Conservation (phyloP, 179 eudicot species). For the Drosera spatulata region DNA sequence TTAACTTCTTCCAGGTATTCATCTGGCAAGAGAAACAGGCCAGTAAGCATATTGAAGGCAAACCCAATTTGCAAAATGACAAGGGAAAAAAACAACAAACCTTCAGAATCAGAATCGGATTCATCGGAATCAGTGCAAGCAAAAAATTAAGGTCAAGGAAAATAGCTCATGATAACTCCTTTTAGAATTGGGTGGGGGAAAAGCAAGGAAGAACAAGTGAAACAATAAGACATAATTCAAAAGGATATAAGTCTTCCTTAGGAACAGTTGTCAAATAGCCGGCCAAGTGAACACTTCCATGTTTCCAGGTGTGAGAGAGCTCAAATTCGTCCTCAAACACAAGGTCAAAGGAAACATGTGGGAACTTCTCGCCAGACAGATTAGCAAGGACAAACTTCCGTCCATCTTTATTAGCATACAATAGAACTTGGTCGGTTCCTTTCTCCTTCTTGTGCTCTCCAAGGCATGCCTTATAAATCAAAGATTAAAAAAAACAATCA, state of each 20-base stretch:
- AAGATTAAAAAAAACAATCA: neutral
- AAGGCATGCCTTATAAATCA: constrained; percentile 44
- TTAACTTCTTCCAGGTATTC: too few relatives aligned
- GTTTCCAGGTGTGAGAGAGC: constrained; percentile 53
- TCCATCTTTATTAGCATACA: constrained; percentile 36
- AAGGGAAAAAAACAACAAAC: too few relatives aligned
- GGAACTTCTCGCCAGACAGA: constrained; percentile 44
- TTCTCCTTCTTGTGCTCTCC: constrained; percentile 49
- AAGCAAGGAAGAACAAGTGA: neutral
- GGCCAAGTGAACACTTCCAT: constrained; percentile 55
- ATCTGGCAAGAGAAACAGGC: too few relatives aligned
- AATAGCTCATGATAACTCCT: too few relatives aligned
- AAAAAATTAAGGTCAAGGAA: too few relatives aligned
- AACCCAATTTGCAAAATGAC: too few relatives aligned
- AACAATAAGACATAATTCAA: neutral
- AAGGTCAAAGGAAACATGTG: constrained; percentile 57
- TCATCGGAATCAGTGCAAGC: too few relatives aligned
- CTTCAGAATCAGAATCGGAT: too few relatives aligned
- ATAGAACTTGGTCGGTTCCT: constrained; percentile 37
- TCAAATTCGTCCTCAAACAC: constrained; percentile 18
- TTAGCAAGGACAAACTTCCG: constrained; percentile 51
- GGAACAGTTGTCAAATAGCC: constrained; percentile 43
- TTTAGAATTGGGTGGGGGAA: too few relatives aligned
- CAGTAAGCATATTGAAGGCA: too few relatives aligned
- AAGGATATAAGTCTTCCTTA: constrained; percentile 43